Conservation (phyloP, 1,139 yeast species). For the Zygoascus sp. region DNA sequence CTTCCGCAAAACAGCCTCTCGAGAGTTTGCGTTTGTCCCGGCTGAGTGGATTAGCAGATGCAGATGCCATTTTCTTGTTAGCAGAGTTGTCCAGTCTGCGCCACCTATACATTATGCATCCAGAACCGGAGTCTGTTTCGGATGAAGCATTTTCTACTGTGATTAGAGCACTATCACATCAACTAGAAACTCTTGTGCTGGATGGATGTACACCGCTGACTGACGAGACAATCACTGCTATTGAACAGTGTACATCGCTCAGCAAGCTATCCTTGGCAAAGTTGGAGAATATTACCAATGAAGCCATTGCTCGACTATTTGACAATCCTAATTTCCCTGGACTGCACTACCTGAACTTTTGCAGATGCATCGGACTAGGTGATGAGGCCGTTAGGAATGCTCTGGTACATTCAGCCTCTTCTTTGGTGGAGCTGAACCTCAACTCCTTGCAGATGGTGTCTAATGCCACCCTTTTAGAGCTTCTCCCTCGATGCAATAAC, state of each 20-base stretch:
- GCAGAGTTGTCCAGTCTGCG: conserved; percentile 53
- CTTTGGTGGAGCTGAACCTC: conserved; percentile 63
- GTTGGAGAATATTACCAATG: conserved; percentile 61
- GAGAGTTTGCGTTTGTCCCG: conserved; percentile 53
- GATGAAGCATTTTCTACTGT: conserved; percentile 71
- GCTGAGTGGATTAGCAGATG: conserved; percentile 63
- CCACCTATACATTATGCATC: conserved; percentile 64
- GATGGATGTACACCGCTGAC: conserved; percentile 74
- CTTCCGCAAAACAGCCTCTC: conserved; percentile 36
- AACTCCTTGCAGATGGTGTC: conserved; percentile 67
- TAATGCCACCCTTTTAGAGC: conserved; percentile 44
- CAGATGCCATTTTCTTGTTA: conserved; percentile 60
- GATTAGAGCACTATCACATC: conserved; percentile 58
- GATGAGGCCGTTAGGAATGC: conserved; percentile 59
- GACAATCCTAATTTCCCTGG: conserved; percentile 43
- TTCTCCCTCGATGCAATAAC: conserved; percentile 48
- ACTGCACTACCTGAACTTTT: conserved; percentile 54
- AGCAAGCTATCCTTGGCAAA: conserved; percentile 49
- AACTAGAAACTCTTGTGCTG: conserved; percentile 52
- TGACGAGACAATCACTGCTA: conserved; percentile 59
- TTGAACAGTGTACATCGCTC: conserved; percentile 52
- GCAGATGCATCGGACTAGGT: conserved; percentile 61
- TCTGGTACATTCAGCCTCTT: conserved; percentile 57
- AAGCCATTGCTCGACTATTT: conserved; percentile 58
- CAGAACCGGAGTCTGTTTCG: conserved; percentile 50